Percentiles rank a stretch among this genome's conserved stretches.
phyloP scores from a whole-genome alignment of 75 land plant species.

The Pinus taeda region DNA sequence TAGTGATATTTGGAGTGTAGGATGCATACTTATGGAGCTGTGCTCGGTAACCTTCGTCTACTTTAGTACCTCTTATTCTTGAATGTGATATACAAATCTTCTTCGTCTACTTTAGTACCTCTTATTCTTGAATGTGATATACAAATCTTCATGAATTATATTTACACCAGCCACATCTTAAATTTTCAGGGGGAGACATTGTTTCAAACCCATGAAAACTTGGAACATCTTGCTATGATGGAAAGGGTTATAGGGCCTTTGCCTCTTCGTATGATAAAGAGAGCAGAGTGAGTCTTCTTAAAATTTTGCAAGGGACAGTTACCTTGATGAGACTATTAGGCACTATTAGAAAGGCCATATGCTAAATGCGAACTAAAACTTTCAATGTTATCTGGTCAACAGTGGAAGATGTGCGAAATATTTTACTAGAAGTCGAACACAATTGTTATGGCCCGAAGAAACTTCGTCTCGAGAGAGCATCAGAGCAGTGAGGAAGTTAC shows the following conservation, averaged over 20 bases:
- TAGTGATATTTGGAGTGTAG: constrained; percentile 95
- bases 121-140: background rate
- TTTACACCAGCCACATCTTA: background rate
- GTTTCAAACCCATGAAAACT: constrained; percentile 81
- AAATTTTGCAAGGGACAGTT: too few relatives aligned
- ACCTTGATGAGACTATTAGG: too few relatives aligned
- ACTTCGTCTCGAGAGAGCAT: background rate
- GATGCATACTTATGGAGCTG: constrained; percentile 91
- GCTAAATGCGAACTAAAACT: background rate
- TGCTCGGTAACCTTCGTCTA: constrained; percentile 55
- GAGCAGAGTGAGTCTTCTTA: constrained; percentile 45
- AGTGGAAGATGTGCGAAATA: background rate
- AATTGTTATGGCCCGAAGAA: background rate
- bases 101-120: background rate
- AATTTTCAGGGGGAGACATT: constrained; percentile 62
- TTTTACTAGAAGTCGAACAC: background rate
- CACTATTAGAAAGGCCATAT: too few relatives aligned
- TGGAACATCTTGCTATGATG: constrained; percentile 91
- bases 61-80: background rate
- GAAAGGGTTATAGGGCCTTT: constrained; percentile 68
- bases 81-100: background rate
- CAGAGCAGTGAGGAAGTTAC: background rate
- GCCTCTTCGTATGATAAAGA: constrained; percentile 58
- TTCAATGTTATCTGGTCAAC: background rate
- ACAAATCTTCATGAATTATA: too few relatives aligned